Evolutionary conservation across 2,329 filamentous ascomycete genomes (phyloP).

Genomic region (Lithohypha guttulata): DNA sequence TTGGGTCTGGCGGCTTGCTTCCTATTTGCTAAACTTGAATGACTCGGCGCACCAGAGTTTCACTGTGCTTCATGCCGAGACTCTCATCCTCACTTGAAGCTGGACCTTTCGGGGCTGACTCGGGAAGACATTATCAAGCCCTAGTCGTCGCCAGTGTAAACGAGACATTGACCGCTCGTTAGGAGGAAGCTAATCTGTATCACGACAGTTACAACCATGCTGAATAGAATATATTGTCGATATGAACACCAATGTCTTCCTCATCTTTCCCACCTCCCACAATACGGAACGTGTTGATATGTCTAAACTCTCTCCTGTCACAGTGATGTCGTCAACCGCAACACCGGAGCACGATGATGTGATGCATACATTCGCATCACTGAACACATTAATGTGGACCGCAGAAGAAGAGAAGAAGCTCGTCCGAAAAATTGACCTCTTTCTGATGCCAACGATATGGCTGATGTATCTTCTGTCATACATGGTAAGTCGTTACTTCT

Average conservation of each 20-base stretch:
- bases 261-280: too few relatives aligned
- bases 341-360: neutral
- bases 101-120: neutral
- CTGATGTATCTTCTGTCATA: conserved; percentile 41
- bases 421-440: conserved; percentile 36
- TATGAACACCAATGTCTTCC: neutral
- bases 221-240: neutral
- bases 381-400: conserved; percentile 7
- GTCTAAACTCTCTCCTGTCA: too few relatives aligned
- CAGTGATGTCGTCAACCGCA: neutral
- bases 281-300: too few relatives aligned
- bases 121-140: neutral
- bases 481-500: conserved; percentile 24
- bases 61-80: too few relatives aligned
- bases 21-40: too few relatives aligned
- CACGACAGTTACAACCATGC: neutral
- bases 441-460: conserved; percentile 39
- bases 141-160: neutral
- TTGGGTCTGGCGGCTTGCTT: too few relatives aligned
- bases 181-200: neutral
- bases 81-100: neutral
- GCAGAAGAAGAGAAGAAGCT: conserved; percentile 33
- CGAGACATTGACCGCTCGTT: neutral
- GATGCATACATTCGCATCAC: too few relatives aligned
- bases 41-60: too few relatives aligned